Evolutionary conservation across 805 yeast species (phyloP).

Genomic region (Danielia oregonensis): DNA sequence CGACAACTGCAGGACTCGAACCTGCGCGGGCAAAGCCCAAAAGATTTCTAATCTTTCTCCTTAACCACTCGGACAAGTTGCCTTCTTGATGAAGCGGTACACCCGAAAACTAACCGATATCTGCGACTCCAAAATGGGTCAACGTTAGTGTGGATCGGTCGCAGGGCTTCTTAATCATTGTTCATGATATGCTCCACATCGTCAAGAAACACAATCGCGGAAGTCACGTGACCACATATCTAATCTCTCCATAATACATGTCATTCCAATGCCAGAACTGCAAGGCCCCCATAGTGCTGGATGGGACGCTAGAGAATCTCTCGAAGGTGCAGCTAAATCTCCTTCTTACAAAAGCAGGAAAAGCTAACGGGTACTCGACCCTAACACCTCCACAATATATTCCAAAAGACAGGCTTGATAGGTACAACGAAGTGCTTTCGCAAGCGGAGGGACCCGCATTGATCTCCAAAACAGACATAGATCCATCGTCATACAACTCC

Average conservation of each 20-base stretch:
- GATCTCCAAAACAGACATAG: neutral
- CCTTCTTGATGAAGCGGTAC: conserved; percentile 22
- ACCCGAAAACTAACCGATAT: conserved; percentile 10
- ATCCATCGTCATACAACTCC: neutral
- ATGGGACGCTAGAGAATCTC: conserved; percentile 50
- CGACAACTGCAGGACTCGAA: conserved; percentile 50
- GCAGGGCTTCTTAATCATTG: no score
- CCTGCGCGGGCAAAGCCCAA: conserved; percentile 51
- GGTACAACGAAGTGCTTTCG: conserved; percentile 27
- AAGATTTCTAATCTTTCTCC: conserved; percentile 48
- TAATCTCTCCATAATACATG: no score
- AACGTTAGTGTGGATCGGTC: no score
- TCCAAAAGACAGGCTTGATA: conserved; percentile 35
- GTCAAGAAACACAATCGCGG: no score
- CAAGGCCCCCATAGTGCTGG: conserved; percentile 52
- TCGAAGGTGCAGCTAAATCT: conserved; percentile 54
- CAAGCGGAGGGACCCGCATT: neutral
- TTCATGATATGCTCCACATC: no score
- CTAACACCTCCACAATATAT: conserved; percentile 30
- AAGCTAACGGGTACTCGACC: conserved; percentile 15
- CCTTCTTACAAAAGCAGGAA: conserved; percentile 35
- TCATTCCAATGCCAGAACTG: conserved; percentile 55
- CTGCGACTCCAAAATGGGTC: no score
- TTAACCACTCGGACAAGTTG: conserved; percentile 48
- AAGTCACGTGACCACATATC: no score